These are phyloP conservation scores for Candida loeiensis DNA, from an alignment of 805 yeast species.

Conservation along the genomic window DNA sequence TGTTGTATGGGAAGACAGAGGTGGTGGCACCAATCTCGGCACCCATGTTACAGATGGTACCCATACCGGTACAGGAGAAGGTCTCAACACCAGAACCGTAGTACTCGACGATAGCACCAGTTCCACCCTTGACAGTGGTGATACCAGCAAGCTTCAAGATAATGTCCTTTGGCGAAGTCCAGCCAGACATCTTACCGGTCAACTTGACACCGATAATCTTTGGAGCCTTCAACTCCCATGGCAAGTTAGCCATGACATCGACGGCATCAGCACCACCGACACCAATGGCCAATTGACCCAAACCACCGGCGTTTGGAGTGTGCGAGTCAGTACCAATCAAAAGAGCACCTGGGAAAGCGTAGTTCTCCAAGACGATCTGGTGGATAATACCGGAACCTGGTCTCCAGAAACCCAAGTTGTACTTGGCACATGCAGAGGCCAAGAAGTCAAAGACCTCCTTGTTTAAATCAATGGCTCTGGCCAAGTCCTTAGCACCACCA, in stretches of 20 bases:
- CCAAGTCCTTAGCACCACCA: slow-evolving; percentile 84
- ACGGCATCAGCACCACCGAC: slow-evolving; percentile 99
- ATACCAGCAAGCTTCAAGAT: slow-evolving; percentile 89
- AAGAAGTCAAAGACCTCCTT: slow-evolving; percentile 93
- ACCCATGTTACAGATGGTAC: slow-evolving; percentile 99
- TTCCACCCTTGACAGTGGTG: slow-evolving; percentile 96
- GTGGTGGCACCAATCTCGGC: slow-evolving; percentile 99
- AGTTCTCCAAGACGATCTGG: slow-evolving; percentile 94
- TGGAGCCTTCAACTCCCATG: slow-evolving; percentile 99
- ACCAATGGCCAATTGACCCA: slow-evolving; percentile 97
- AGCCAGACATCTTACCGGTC: slow-evolving; percentile 83
- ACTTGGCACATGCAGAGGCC: slow-evolving; percentile 86
- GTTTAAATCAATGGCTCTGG: slow-evolving; percentile 82
- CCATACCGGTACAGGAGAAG: slow-evolving; percentile 98
- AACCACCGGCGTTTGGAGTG: slow-evolving; percentile 98
- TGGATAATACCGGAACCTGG: slow-evolving; percentile 98
- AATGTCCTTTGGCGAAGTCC: slow-evolving; percentile 97
- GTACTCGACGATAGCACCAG: slow-evolving; percentile 94
- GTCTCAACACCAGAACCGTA: slow-evolving; percentile 91
- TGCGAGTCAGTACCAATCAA: slow-evolving; percentile 97
- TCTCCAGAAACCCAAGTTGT: slow-evolving; percentile 97
- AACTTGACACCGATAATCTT: slow-evolving; percentile 90
- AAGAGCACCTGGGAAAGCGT: slow-evolving; percentile 95
- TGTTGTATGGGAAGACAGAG: slow-evolving; percentile 90
- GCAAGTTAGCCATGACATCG: slow-evolving; percentile 93